Percentiles rank a stretch among this genome's conserved stretches.
phyloP scores from a whole-genome alignment of 148 eudicot species.

The Spergularia marina region DNA sequence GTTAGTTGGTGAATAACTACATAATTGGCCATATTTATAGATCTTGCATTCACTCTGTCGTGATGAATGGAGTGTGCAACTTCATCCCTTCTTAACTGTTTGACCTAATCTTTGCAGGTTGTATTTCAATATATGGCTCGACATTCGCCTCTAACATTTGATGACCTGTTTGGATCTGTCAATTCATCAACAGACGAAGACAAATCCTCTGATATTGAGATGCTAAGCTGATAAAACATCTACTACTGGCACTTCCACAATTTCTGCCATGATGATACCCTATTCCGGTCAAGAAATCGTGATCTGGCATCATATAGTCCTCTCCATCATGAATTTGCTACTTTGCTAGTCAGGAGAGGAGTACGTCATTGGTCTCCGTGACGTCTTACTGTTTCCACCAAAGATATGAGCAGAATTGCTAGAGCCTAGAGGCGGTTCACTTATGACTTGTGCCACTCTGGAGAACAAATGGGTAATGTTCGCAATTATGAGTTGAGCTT shows the following conservation, averaged over 20 bases:
- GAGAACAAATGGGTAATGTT: not conserved
- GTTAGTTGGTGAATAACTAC: conserved; percentile 33
- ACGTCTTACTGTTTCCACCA: too few species aligned
- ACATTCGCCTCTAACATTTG: conserved; percentile 68
- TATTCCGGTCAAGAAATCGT: not conserved
- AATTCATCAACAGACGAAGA: conserved; percentile 45
- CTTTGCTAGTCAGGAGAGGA: not conserved
- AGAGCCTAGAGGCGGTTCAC: not conserved
- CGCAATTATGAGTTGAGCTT: too few species aligned
- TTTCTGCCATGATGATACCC: not conserved
- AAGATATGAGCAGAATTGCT: too few species aligned
- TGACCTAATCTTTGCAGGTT: conserved; percentile 40
- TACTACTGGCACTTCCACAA: not conserved
- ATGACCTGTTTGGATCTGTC: conserved; percentile 60
- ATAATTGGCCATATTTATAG: not conserved
- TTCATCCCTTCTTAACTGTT: conserved; percentile 12
- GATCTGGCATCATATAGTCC: not conserved
- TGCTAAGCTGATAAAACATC: conserved; percentile 41
- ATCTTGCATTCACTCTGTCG: not conserved
- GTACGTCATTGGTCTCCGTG: not conserved
- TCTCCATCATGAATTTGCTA: not conserved
- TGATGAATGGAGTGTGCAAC: not conserved
- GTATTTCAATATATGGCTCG: conserved; percentile 87
- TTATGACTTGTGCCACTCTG: not conserved
- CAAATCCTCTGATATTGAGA: conserved; percentile 47